A percentile compares a stretch with the other conserved stretches of the same genome.
These are phyloP conservation scores for Bryum argenteum DNA, from an alignment of 225 moss, liverwort and hornwort species.

Conservation along the genomic window DNA sequence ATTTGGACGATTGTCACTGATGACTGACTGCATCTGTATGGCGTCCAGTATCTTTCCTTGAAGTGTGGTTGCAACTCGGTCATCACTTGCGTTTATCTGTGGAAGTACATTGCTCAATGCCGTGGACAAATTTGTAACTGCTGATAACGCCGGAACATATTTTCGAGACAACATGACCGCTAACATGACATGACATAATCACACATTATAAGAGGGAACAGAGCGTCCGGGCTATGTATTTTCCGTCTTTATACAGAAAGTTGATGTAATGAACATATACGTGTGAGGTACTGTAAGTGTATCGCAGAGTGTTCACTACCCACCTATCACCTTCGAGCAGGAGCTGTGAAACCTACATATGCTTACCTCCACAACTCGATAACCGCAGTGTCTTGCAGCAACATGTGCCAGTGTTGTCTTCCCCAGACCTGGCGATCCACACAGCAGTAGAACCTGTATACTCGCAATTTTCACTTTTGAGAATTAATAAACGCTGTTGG, in stretches of 20 bases:
- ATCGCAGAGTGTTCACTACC: constrained; percentile 2
- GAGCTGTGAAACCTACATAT: not conserved
- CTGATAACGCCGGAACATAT: not conserved
- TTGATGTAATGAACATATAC: not conserved
- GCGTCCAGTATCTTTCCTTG: constrained; percentile 91
- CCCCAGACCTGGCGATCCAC: constrained; percentile 93
- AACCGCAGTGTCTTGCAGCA: constrained; percentile 93
- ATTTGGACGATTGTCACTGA: constrained; percentile 84
- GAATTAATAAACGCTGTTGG: not conserved
- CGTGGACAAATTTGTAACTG: not conserved
- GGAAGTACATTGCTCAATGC: constrained; percentile 17
- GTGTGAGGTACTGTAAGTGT: not conserved
- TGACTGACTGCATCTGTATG: constrained; percentile 94
- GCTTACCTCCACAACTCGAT: constrained; percentile 93
- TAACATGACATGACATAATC: too few species aligned
- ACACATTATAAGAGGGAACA: too few species aligned
- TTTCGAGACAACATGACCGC: constrained; percentile 5
- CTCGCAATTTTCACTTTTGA: constrained; percentile 17
- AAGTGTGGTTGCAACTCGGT: constrained; percentile 80
- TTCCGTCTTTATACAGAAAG: not conserved
- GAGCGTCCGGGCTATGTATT: not conserved
- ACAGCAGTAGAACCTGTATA: constrained; percentile 84
- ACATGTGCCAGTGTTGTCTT: constrained; percentile 97
- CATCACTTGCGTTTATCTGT: constrained; percentile 97
- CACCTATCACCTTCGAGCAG: constrained; percentile 1